Evolutionary conservation across 2,329 filamentous ascomycete species (phyloP), one percentile per base, ranked within the genome.

Genomic region (Pseudonectria buxi): DNA sequence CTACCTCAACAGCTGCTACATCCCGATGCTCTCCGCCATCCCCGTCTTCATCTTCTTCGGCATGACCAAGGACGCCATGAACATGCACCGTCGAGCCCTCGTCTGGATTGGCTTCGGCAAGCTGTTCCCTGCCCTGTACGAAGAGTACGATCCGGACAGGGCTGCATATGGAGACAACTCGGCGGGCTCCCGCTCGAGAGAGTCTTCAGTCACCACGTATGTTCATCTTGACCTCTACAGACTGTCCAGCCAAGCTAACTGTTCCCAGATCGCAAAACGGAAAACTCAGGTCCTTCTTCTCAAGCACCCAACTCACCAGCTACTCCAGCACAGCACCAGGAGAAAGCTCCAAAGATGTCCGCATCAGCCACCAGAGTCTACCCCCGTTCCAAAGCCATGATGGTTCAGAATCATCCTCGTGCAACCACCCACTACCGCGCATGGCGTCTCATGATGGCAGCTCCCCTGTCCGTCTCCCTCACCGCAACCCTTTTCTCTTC

Each of bases 31-130:
- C 3, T 66, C 70, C 3, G 58, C 63, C 4, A 47, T 71, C 1
- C 61, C 67, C 30, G 62, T 77, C 31, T 70, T 76, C 28, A 28
- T 65, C 22, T 75, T 74, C 54, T 78, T 78, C 36, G 74, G 75
- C 30, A 66, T 66, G 39, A 74, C 69, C n/a, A 63, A 62, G 16
- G 73, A 77, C 22, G 70, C 71, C 10, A 57, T 68, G 40, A 71
- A 71, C 37, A 59, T 58, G 34, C 77, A 77, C 51, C 62, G 71
- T 14, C 34, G 43, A 2, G 45, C 51, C 6, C 46, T 68, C 6
- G 47, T 72, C 6, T 43, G 40, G 7, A 3, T 69, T 16, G 67
- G 71, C 0, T 47, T 74, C 2, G 68, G 64, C 22, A 56, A 41
- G 16, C 12, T 69, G 13, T 73, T 70, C 40, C 66, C 70, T 1